Base-by-base conservation (phyloP, 2,329 filamentous ascomycete species). In the Laburnicola sp. region DNA sequence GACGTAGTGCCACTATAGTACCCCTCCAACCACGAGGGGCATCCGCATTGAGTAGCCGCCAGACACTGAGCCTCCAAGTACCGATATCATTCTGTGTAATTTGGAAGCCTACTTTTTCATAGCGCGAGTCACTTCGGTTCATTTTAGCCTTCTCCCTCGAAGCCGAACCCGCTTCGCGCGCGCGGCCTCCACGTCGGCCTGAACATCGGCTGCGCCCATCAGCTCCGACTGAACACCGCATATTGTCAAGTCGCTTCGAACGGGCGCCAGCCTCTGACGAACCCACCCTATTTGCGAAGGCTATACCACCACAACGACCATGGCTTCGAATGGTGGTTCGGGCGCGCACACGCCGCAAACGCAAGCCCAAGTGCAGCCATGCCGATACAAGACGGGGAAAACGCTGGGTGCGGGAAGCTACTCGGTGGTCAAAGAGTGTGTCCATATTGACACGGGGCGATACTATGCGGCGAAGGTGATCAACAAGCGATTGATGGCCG, bases 391-490 rank as follows among this genome's bases (percentile, higher is more conserved):
- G 79, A 96, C 96, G 5, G 94, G 94, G 58, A 99, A 99, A 82
- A 97, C 94, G 23, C 80, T 99, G 49, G 94, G 94, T 57, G 92
- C 94, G 30, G 94, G 94, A 58, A 97, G 92, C 50, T 99, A 99
- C 77, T 97, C 92, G 32, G 94, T 97, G 43, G 94, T 99, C 57
- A 97, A 97, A 75, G 94, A 99, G 78, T 99, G 94, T 72, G 92
- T 97, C 26, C 94, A 99, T 73, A 97, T 97, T 68, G 93, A 97
- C 65, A 97, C 94, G 0, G 93, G 93, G 39, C 86, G 92, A 60
- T 97, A 97, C 76, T 99, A 97, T 86, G 94, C 94, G 26, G 93
- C 94, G 56, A 99, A 99, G 75, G 94, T 99, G 57, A 99, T 99
- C 76, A 99, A 99, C 78, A 99, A 99, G 82, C 83, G 93, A 51